Base-by-base conservation (phyloP, 495 filamentous ascomycete genomes). In the Aspergillus homomorphus region DNA sequence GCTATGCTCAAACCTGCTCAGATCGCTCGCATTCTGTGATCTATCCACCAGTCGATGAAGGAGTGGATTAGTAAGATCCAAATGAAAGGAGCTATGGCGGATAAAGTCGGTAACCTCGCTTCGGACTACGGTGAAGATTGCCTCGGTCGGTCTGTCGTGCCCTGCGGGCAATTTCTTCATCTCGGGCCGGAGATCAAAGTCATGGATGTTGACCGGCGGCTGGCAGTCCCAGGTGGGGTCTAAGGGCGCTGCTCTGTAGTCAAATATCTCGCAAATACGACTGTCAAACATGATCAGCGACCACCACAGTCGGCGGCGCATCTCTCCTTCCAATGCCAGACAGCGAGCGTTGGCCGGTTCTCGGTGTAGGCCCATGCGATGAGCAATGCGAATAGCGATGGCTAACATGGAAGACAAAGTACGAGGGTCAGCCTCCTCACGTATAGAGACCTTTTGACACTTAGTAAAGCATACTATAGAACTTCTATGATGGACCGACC, bases 301-400 rank as follows among this genome's bases (percentile, higher is more conserved):
- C 84, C 83, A 86, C 83, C 82, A 87, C 0, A 87, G 76, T 41
- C 84, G 67, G 49, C 83, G 79, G 53, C 81, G 77, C 74, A 86
- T 78, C 62, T 87, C 83, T 2, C 71, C 77, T 54, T 87, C 82
- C 50, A 87, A 58, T 18, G 67, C 56, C 14, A 60, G 66, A 54
- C 53, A 67, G 58, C 63, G 69, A 4, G 69, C 57, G 19, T 64
- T 59, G 20, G 56, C 56, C 0, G 74, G 62, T 59, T 85, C 80
- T 54, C 57, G 73, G 43, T 85, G 72, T 45, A 85, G 71, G 4
- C 80, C 75, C 67, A 85, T 78, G 46, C 80, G 79, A 54, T 77
- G 74, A 4, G 82, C 81, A 28, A 81, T 80, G 52, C 81, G 81
- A 28, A 81, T 74, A 0, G 81, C 80, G 8, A 83, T 57, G 23